Evolutionary conservation across 306 rosid genomes (phyloP), one percentile per base, ranked within the genome.

Genomic region (Ochetophila trinervis): DNA sequence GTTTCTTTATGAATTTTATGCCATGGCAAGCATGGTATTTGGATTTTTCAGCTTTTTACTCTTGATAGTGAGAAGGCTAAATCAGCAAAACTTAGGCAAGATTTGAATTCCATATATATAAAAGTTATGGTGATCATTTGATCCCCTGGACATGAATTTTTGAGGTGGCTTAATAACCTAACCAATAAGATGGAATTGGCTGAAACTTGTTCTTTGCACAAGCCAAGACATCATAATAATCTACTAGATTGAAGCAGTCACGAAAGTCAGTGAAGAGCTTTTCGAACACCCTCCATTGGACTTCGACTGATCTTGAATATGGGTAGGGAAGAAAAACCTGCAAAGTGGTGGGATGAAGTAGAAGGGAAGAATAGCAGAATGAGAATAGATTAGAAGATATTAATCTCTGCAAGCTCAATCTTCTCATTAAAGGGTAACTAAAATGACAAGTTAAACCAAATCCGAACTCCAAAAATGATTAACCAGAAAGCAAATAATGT

Each of bases 251-350:
- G 77, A 91, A 84, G 84, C 87, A 88, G 82, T 91, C 95, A 32
- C 95, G 86, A 66, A 88, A 86, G 79, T 88, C 95, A 1, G 93
- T 88, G 80, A 88, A 86, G 53, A 91, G 95, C 85, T 86, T 91
- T 72, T 88, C 93, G 74, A 80, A 88, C 82, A 91, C 93, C 88
- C 78, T 84, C 97, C 97, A 84, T 48, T 91, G 91, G 27, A 88
- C 91, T 79, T 77, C 75, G 45, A 71, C 57, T 7, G 95, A 84
- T 73, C 74, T 80, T 3, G 89, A 72, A 73, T 88, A 88, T 1
- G 95, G 95, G 60, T 82, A 86, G 47, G 91, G 93, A 62, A 91
- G 95, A 75, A 84, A 86, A 68, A 86, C 86, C 95, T 91, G 87
- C 78, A 15, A 56, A 48, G 53, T 45, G 45, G 12, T 52, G 16